phyloP scores from a whole-genome alignment of 352 stramenopile species.

The Bremia lactucae region DNA sequence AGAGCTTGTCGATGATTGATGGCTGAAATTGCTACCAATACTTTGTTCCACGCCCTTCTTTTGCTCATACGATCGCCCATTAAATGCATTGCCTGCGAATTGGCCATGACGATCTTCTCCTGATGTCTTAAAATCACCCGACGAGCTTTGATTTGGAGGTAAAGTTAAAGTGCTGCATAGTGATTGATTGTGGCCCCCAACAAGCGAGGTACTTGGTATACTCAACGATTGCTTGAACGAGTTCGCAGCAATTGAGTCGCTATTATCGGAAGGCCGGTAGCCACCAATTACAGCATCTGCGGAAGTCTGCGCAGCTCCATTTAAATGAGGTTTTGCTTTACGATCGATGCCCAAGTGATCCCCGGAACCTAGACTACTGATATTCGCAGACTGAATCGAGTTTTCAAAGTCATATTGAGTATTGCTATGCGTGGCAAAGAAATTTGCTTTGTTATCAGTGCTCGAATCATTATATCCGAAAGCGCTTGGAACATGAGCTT shows the following conservation, averaged over 20 bases:
- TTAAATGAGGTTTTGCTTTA: conserved; percentile 14
- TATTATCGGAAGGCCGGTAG: conserved; percentile 4
- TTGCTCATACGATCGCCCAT: conserved; percentile 9
- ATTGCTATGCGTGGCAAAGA: conserved; percentile 12
- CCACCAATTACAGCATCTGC: conserved; percentile 19
- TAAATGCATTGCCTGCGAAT: conserved; percentile 2
- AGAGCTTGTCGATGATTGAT: conserved; percentile 17
- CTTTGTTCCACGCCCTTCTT: conserved; percentile 1
- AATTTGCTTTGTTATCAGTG: conserved; percentile 9
- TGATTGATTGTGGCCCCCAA: conserved; percentile 9
- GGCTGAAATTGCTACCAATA: conserved; percentile 9
- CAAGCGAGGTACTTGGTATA: conserved; percentile 4
- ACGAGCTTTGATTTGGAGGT: conserved; percentile 5
- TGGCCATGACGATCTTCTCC: conserved; percentile 2
- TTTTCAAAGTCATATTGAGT: conserved; percentile 18
- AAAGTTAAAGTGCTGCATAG: conserved; percentile 3
- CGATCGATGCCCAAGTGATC: conserved; percentile 2
- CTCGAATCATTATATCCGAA: conserved; percentile 10
- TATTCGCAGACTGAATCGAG: conserved; percentile 7
- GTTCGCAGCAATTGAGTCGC: background rate
- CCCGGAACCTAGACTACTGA: conserved; percentile 4
- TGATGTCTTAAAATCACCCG: conserved; percentile 1
- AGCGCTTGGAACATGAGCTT: conserved; percentile 4
- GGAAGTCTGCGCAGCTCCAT: conserved; percentile 11
- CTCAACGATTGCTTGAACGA: conserved; percentile 15